Evolutionary conservation across 2,329 filamentous ascomycete genomes (phyloP), one percentile per base, ranked within the genome.

Genomic region (Talaromyces verruculosus): DNA sequence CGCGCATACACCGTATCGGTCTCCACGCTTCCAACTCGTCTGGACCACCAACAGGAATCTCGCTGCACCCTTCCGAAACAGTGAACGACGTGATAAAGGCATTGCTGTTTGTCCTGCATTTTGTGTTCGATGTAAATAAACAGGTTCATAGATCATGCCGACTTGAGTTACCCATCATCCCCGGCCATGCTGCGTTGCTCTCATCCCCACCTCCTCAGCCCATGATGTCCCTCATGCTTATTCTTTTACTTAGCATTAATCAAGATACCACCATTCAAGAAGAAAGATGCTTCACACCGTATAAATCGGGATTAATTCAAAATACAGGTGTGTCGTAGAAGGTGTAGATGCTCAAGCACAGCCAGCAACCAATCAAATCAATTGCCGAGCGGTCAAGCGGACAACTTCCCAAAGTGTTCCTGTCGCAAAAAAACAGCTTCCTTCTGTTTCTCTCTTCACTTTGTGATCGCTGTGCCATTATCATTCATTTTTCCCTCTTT

Each of bases 321-420:
- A 55, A 55, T 4, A n/a, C 7, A 57, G n/a, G 6, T 17, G 3
- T 22, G 13, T 22, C 7, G 10, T 35, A 55, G 3, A 55, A 35
- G 28, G 28, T 33, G 25, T 51, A 15, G n/a, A n/a, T n/a, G n/a
- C n/a, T n/a, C n/a, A n/a, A 5, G 6, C 25, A 35, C 8, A 13
- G 2, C 33, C n/a, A 15, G 33, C 11, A 15, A n/a, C 62, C 62
- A 64, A 64, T 64, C 51, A 64, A 22, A 64, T 64, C 30, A 28
- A 58, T 64, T 64, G 62, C 62, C 62, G 62, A 63, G 61, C 61
- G 60, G 60, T 62, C 61, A 45, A 47, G 57, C 51, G 39, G 45
- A 57, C 53, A 57, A 51, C 49, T 63, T 55, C 61, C 49, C 47
- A 41, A 41, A 33, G 51, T 47, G 49, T 41, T 28, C 47, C 28